Evolutionary conservation across 2,329 filamentous ascomycete genomes (phyloP).

Genomic region (Chaetomiaceae sp.): DNA sequence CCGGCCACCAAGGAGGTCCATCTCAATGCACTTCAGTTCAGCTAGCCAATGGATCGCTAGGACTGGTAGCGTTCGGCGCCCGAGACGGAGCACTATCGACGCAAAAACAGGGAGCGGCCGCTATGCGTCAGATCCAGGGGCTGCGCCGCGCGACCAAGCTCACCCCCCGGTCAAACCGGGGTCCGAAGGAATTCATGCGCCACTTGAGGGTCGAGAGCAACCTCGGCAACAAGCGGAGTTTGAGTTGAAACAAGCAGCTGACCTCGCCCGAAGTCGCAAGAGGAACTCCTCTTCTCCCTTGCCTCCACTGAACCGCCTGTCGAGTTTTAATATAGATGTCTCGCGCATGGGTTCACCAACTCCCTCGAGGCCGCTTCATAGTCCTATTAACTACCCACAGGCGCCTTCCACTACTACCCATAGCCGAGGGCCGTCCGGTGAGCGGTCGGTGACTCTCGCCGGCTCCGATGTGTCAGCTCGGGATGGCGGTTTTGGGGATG

Average conservation of each 20-base stretch:
- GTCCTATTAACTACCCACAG: slow-evolving; percentile 36
- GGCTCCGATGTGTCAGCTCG: slow-evolving; percentile 66
- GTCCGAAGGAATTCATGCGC: slow-evolving; percentile 28
- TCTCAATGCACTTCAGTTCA: slow-evolving; percentile 58
- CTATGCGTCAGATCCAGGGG: slow-evolving; percentile 50
- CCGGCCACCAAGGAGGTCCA: slow-evolving; percentile 47
- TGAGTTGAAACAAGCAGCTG: slow-evolving; percentile 19
- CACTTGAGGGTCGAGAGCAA: slow-evolving; percentile 28
- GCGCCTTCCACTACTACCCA: slow-evolving; percentile 36
- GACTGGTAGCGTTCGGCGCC: slow-evolving; percentile 52
- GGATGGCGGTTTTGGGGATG: slow-evolving; percentile 63
- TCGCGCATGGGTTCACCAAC: slow-evolving; percentile 41
- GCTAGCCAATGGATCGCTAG: slow-evolving; percentile 54
- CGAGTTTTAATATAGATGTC: slow-evolving; percentile 52
- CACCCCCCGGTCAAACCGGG: slow-evolving; percentile 26
- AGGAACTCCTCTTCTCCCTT: slow-evolving; percentile 49
- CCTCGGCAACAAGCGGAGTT: slow-evolving; percentile 29
- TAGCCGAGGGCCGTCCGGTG: slow-evolving; percentile 38
- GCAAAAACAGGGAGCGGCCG: slow-evolving; percentile 43
- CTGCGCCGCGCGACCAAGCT: slow-evolving; percentile 27
- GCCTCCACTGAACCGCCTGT: slow-evolving; percentile 50
- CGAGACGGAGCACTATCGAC: slow-evolving; percentile 45
- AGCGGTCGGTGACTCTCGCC: slow-evolving; percentile 60
- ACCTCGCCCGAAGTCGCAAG: slow-evolving; percentile 25
- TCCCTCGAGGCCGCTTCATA: slow-evolving; percentile 38